Percentiles rank a stretch among this genome's conserved stretches.
Conservation (phyloP, 495 filamentous ascomycete species). For the Lasiosphaeria ovina region DNA sequence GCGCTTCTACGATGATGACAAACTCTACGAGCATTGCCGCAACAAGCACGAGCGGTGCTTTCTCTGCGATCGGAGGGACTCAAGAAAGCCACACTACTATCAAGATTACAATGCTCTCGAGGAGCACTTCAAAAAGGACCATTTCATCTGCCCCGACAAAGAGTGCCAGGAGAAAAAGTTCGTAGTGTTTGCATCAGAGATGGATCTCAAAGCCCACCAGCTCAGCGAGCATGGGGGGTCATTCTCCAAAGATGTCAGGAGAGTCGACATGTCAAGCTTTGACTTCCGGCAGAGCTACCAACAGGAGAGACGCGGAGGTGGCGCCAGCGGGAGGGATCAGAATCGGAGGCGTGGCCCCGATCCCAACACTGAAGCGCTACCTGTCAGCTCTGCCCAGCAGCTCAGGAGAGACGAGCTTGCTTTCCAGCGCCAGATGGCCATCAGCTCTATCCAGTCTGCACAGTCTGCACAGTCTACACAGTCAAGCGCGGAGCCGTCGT, state of each 20-base stretch:
- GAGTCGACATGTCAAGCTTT: conserved; percentile 86
- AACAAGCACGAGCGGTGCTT: conserved; percentile 93
- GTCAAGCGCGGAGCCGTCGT: neutral
- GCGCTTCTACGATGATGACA: conserved; percentile 93
- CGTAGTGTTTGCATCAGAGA: conserved; percentile 90
- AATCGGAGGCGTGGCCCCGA: conserved; percentile 49
- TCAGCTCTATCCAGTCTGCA: conserved; percentile 79
- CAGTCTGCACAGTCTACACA: conserved; percentile 8
- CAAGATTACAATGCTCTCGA: conserved; percentile 80
- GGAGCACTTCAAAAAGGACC: conserved; percentile 79
- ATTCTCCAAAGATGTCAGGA: conserved; percentile 66
- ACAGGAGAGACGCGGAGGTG: conserved; percentile 59
- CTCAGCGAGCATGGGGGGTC: conserved; percentile 35
- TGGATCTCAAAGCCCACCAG: conserved; percentile 72
- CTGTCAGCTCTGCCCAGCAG: conserved; percentile 76
- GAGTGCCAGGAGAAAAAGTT: conserved; percentile 97
- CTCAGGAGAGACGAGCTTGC: conserved; percentile 84
- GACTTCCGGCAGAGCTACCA: conserved; percentile 70
- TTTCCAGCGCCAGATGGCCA: conserved; percentile 88
- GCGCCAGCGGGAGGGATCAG: conserved; percentile 42
- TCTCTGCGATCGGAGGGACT: conserved; percentile 77
- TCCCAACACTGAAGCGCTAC: conserved; percentile 72
- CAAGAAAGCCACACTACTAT: conserved; percentile 78
- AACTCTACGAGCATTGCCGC: conserved; percentile 88
- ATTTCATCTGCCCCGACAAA: conserved; percentile 78